Base-by-base conservation (phyloP, 139 green algal species). In the Asterochloris sp. region DNA sequence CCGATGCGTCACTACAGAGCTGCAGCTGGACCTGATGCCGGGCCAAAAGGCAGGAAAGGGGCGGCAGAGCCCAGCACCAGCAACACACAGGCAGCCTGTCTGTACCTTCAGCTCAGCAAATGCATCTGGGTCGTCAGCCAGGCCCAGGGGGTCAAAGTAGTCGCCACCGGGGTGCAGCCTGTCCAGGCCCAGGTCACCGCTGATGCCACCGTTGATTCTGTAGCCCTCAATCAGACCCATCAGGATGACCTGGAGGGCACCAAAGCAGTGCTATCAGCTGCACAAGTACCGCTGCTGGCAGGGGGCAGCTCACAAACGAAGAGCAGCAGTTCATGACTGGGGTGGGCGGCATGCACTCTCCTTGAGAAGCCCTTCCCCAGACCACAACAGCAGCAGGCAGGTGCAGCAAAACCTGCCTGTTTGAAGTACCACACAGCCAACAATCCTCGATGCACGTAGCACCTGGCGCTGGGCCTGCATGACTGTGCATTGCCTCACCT, bases 91-190 rank as follows among this genome's bases (percentile, higher is more conserved):
- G n/a, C 38, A 54, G 38, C 38, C 38, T 54, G 38, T 54, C 38
- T 6, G 6, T 76, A 93, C 88, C 85, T 92, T 93, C 62, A 96
- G 92, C 91, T 97, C 93, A 79, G 94, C 91, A 68, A 97, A 91
- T 85, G 93, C 93, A 86, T 97, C 94, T 79, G 95, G 95, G 94
- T 98, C 95, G 89, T 98, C 95, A 91, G 95, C 95, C 86, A 98
- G 92, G 81, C 94, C 94, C 84, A 98, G 88, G 85, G 95, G 95
- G 93, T 98, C 95, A 82, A 96, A 96, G 86, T 81, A 81, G 73
- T 88, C 67, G 78, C 91, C 91, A 78, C 90, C 91, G 68, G 91
- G 91, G 91, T 95, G 91, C 62, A 83, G 78, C n/a, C 67, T 85
- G 89, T 95, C 92, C 54, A 88, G 83, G 74, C 87, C 87, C 16